Evolutionary conservation across 1,284 basidiomycete species (phyloP).

Genomic region (Bjerkandera adusta): DNA sequence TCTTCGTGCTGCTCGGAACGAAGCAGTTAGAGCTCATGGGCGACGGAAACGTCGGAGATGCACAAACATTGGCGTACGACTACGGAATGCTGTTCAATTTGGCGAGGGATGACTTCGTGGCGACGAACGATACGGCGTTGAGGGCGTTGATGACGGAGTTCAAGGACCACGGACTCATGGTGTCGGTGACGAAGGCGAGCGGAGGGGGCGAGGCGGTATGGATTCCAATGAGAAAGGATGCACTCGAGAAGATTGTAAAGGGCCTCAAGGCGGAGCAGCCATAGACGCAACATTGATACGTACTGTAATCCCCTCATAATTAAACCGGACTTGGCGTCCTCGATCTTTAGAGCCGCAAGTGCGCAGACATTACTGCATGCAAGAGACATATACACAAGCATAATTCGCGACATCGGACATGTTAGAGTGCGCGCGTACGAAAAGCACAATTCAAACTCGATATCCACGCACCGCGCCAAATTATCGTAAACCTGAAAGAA

Average conservation of each 20-base stretch:
- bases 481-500: too few relatives aligned
- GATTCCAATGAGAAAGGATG: slow-evolving; percentile 80
- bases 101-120: slow-evolving; percentile 80
- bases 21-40: slow-evolving; percentile 64
- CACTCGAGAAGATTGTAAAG: slow-evolving; percentile 38
- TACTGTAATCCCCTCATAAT: not conserved
- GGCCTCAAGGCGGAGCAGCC: slow-evolving; percentile 21
- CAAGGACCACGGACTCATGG: slow-evolving; percentile 82
- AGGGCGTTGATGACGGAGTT: slow-evolving; percentile 85
- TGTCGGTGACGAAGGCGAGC: slow-evolving; percentile 41
- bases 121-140: slow-evolving; percentile 82
- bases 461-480: too few relatives aligned
- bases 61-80: slow-evolving; percentile 51
- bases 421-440: too few relatives aligned
- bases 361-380: too few relatives aligned
- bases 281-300: not conserved
- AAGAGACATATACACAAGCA: too few relatives aligned
- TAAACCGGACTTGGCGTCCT: not conserved
- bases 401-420: too few relatives aligned
- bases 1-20: slow-evolving; percentile 68
- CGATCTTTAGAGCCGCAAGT: too few relatives aligned
- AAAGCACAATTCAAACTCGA: too few relatives aligned
- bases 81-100: slow-evolving; percentile 65
- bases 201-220: slow-evolving; percentile 64
- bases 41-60: slow-evolving; percentile 22